Base-by-base conservation (phyloP, 768 basidiomycete species). In the Rubroboletus satanas region DNA sequence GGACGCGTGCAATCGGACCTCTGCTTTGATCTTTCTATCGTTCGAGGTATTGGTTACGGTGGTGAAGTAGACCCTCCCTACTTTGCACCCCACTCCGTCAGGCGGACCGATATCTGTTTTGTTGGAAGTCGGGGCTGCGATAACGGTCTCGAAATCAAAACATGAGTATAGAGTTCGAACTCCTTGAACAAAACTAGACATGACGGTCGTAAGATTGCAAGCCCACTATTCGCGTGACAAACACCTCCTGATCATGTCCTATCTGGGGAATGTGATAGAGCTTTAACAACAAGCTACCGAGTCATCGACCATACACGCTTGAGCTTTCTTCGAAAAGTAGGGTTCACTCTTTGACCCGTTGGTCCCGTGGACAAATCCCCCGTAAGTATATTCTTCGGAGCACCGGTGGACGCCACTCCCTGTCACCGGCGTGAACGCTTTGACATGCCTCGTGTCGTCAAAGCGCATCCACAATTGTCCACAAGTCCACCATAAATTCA, bases 401-500 rank as follows among this genome's bases (percentile, higher is more conserved):
- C n/a, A 49, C 51, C 26, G 10, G 44, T 48, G 38, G 50, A 48
- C 49, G 58, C 62, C 62, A 58, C 56, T 56, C 23, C 36, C 39
- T 54, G 56, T 52, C 44, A 56, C 33, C 39, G 12, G 36, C 39
- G 38, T 49, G 51, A 39, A 45, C 45, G 51, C 53, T 56, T 64
- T 64, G 60, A 29, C 37, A 52, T 17, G 62, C 62, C 68, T 70
- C 68, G 66, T 68, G 68, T 48, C 33, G 45, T 49, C 65, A 62
- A 58, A 65, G 69, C 65, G 38, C 50, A 14, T 59, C 60, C 51
- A 56, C 58, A 56, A 60, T 58, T 54, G 68, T 64, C 66, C 69
- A 70, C 66, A 60, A 26, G 43, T 53, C 59, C 54, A 52, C 53
- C 52, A 33, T 45, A 44, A 17, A 26, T 26, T 35, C 31, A 58